Conservation (phyloP, 495 filamentous ascomycete genomes). For the Penicillium flavigenum region DNA sequence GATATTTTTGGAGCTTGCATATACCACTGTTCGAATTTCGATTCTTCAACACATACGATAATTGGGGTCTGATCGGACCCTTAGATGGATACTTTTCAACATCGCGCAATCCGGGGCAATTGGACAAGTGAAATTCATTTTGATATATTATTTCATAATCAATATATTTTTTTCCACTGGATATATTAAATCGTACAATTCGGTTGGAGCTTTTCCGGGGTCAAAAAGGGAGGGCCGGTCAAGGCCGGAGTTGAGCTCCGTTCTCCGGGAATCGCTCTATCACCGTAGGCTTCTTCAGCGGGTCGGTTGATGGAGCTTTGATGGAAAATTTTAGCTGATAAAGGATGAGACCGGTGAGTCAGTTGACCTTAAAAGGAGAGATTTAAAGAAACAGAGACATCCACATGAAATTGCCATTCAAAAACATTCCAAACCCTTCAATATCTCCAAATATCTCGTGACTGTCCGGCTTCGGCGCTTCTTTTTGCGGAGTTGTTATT, state of each 20-base stretch:
- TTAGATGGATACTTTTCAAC: constrained; percentile 29
- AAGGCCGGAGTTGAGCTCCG: constrained; percentile 24
- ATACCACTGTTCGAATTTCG: constrained; percentile 15
- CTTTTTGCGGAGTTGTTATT: constrained; percentile 23
- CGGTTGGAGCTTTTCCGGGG: constrained; percentile 21
- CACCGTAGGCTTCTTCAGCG: constrained; percentile 13
- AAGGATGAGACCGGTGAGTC: constrained; percentile 12
- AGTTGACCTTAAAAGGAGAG: background rate
- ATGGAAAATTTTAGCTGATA: constrained; percentile 4
- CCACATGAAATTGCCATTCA: background rate
- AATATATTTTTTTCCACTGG: background rate
- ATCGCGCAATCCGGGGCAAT: constrained; percentile 15
- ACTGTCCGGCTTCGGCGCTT: constrained; percentile 44
- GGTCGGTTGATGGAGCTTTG: constrained; percentile 19
- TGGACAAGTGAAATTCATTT: constrained; percentile 4
- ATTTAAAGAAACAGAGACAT: constrained; percentile 3
- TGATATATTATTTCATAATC: constrained; percentile 7
- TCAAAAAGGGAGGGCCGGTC: constrained; percentile 15
- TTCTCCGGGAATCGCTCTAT: constrained; percentile 23
- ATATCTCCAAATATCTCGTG: constrained; percentile 23
- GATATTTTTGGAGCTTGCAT: constrained; percentile 17
- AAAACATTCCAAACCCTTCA: background rate
- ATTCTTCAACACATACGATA: constrained; percentile 27
- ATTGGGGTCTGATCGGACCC: constrained; percentile 21
- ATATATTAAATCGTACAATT: constrained; percentile 18